phyloP scores from a whole-genome alignment of 2,329 filamentous ascomycete genomes.

The Cucurbitaria berberidis region DNA sequence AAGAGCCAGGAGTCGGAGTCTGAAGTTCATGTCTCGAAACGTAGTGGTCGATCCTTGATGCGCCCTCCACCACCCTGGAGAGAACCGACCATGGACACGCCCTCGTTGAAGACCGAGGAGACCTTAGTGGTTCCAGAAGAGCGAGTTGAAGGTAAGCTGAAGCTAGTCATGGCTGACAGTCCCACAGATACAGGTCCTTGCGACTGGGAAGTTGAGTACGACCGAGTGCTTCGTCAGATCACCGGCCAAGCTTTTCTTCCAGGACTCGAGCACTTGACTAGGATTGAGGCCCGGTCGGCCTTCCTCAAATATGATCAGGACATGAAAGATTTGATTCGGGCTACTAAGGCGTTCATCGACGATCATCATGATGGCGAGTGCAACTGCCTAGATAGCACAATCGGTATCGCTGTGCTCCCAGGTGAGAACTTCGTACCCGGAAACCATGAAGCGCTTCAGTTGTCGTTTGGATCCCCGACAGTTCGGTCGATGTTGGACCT shows the following conservation, averaged over 20 bases:
- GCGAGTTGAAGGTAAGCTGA: neutral
- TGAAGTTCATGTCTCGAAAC: neutral
- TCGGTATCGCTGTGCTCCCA: constrained; percentile 1
- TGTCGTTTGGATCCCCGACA: neutral
- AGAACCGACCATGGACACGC: neutral
- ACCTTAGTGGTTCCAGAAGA: neutral
- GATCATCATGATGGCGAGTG: constrained; percentile 9
- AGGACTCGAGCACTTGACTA: constrained; percentile 3
- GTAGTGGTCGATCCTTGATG: constrained; percentile 1
- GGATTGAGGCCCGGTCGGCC: constrained; percentile 1
- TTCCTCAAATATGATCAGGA: constrained; percentile 7
- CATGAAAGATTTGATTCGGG: constrained; percentile 5
- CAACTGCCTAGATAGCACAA: neutral
- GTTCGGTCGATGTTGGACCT: constrained; percentile 1
- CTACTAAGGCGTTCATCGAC: constrained; percentile 9
- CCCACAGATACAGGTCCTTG: neutral
- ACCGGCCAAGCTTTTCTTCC: constrained; percentile 2
- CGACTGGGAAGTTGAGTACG: neutral
- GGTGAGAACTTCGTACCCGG: constrained; percentile 4
- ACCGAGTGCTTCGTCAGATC: constrained; percentile 4
- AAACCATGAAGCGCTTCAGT: neutral
- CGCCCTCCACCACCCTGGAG: neutral
- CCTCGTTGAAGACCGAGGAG: neutral
- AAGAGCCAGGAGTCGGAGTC: neutral
- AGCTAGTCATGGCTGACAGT: neutral